Percentiles rank a stretch among this genome's conserved stretches.
Conservation (phyloP, 768 basidiomycete genomes). For the Rhodocollybia butyracea region DNA sequence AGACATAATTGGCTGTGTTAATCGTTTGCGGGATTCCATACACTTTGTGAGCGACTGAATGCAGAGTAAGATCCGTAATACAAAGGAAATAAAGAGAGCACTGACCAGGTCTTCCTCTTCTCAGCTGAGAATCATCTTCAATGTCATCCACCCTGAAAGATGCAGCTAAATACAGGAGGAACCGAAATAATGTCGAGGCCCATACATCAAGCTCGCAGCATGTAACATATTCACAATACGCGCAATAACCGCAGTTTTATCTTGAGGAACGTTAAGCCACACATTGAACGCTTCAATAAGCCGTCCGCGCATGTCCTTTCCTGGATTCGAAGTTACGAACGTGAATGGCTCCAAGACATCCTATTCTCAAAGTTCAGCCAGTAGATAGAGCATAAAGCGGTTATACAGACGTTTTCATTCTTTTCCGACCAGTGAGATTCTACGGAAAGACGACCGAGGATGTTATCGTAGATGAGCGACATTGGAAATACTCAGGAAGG, state of each 20-base stretch:
- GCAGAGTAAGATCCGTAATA: background rate
- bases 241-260: constrained; percentile 70
- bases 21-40: constrained; percentile 97
- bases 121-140: constrained; percentile 84
- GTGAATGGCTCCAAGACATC: constrained; percentile 82
- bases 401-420: constrained; percentile 6
- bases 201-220: constrained; percentile 87
- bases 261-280: constrained; percentile 82
- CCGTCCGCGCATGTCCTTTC: constrained; percentile 87
- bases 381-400: no score
- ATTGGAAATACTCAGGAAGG: no score
- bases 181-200: constrained; percentile 1
- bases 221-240: constrained; percentile 92
- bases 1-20: constrained; percentile 96
- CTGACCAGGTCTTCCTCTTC: constrained; percentile 80
- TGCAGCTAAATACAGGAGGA: constrained; percentile 2
- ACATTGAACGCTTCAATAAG: constrained; percentile 91
- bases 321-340: constrained; percentile 80
- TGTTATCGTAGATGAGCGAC: constrained; percentile 8
- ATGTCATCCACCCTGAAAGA: constrained; percentile 83
- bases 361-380: constrained; percentile 19
- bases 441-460: constrained; percentile 4
- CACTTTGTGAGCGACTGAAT: constrained; percentile 90
- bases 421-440: constrained; percentile 1
- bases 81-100: background rate